Conservation (phyloP, 2,329 filamentous ascomycete species). For the Corinectria fuckeliana region DNA sequence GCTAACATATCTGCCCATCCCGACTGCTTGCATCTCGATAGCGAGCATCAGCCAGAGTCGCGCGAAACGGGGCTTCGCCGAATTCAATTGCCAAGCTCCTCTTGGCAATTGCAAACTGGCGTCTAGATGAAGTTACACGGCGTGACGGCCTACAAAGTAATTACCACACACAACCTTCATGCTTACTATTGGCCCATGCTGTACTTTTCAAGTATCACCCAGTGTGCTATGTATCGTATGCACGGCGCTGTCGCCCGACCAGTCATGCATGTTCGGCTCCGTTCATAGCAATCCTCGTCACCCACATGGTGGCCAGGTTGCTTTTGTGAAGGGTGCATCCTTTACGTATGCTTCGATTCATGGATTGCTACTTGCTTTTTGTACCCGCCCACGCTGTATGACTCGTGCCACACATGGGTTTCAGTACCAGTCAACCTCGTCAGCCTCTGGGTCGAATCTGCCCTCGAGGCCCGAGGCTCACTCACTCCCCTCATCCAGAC, state of each 20-base stretch:
- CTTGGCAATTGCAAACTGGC: not conserved
- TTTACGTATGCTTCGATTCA: slow-evolving; percentile 6
- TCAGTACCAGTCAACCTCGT: not conserved
- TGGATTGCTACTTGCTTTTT: slow-evolving; percentile 2
- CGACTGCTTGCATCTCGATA: not conserved
- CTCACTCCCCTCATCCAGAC: slow-evolving; percentile 2
- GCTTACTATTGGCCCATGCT: not conserved
- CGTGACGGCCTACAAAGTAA: too few relatives aligned
- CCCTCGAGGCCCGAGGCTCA: not conserved
- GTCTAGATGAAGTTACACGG: too few relatives aligned
- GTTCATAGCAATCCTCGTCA: slow-evolving; percentile 17
- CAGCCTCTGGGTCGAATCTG: not conserved
- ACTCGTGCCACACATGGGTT: slow-evolving; percentile 21
- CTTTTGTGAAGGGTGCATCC: slow-evolving; percentile 9
- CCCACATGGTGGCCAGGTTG: slow-evolving; percentile 20
- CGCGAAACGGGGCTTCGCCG: not conserved
- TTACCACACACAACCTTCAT: not conserved
- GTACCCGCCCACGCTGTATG: slow-evolving; percentile 12
- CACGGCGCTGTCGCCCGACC: not conserved
- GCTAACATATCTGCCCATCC: not conserved
- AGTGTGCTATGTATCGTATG: not conserved
- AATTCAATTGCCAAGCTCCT: not conserved
- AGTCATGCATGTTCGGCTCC: slow-evolving; percentile 6
- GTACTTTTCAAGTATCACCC: not conserved
- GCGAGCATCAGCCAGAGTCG: not conserved